Base-by-base conservation (phyloP, 192 early-diverging fungal species). In the Entophlyctis luteolus region DNA sequence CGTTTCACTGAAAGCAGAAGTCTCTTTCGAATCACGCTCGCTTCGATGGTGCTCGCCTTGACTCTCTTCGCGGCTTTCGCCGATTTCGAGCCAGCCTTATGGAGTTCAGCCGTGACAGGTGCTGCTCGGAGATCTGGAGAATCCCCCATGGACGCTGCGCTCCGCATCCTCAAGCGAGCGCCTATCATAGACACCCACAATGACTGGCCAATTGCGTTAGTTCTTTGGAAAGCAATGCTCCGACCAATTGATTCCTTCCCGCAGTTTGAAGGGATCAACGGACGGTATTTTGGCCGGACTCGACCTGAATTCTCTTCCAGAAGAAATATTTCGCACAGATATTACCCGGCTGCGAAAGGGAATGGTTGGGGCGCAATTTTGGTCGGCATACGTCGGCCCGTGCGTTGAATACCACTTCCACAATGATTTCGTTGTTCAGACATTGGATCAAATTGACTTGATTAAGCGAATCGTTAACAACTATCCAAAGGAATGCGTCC, bases 361-460 rank as follows among this genome's bases (percentile, higher is more conserved):
- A n/a, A 22, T 46, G 38, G 63, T 65, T 48, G 66, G 68, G 29
- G 76, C 29, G 4, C 76, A 76, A 59, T 78, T 81, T 47, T 78
- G 79, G 79, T 70, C 65, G 28, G 76, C 72, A 3, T 78, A 65
- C 45, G 59, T 75, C 32, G 39, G 10, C 8, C 66, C 73, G 2
- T 78, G 79, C 47, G 8, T 23, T 22, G 58, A 71, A 36, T 70
- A 46, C 47, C 37, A 25, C 2, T 34, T 50, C 3, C 36, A 65
- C 18, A 42, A 65, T 3, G 63, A 77, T 31, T 53, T 63, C 36
- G 59, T 80, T 27, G 48, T 46, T 42, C 34, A 37, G 22, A 80
- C 78, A 2, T 62, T 74, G 54, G 79, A 85, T 48, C 77, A 82
- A 55, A 86, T 89, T 65, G 86, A 88, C 67, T 70, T 79, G n/a